Evolutionary conservation across 2,329 filamentous ascomycete genomes (phyloP), one percentile per base, ranked within the genome.

Genomic region (Fusarium ramigenum): DNA sequence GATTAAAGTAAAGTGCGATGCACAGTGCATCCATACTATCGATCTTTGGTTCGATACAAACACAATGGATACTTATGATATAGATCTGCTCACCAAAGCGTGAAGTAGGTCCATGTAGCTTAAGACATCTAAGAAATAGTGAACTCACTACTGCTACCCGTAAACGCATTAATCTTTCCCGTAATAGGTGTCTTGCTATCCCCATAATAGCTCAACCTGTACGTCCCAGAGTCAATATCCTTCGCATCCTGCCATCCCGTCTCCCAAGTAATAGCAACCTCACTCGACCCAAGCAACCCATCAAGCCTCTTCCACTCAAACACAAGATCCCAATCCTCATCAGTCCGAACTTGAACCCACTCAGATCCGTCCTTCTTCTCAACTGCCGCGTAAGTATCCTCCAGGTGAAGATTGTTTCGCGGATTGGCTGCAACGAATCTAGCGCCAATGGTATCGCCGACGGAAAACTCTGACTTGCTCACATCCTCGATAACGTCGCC

Each of bases 251-350:
- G 39, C 64, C 64, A 67, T 0, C 52, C 62, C 0, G 62, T 66
- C 12, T 67, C 64, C 64, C 64, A 67, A 0, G 39, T 39, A 0
- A 67, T 52, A 16, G 32, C 1, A 6, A 67, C 64, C 23, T 67
- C 52, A 11, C 64, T 67, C 0, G 64, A 52, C 0, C 64, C 64
- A 9, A 66, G 64, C 0, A 67, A 2, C 1, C 64, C 64, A 21
- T 67, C 62, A 11, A 67, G n/a, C 4, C 64, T 60, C 25, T 52
- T 66, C 64, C 64, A 67, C 10, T 60, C 62, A 46, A 67, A 67
- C 0, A 67, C 34, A 4, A 67, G 34, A 40, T 67, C 64, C 64
- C 64, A 67, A 3, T 67, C 64, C 2, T 67, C 52, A 7, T 67
- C 64, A 7, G 52, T 40, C 1, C 62, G 52, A 12, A 66, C 44